Conservation (phyloP, 805 yeast species). For the Tetrapisispora namnaoensis region DNA sequence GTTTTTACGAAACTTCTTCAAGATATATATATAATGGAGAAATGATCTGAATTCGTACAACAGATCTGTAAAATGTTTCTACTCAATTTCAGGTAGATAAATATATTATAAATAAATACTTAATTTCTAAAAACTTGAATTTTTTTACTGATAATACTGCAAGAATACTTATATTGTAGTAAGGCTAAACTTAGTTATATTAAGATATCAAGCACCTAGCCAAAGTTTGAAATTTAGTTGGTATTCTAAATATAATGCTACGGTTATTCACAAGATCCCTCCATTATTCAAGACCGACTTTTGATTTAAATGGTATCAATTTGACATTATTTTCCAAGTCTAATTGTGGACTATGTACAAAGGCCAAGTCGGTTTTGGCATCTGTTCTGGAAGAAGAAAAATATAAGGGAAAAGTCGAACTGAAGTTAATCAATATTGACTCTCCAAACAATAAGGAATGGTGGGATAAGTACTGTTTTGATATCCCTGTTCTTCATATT, state of each 20-base stretch:
- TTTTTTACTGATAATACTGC: no score
- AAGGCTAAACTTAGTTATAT: no score
- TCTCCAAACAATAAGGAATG: slow-evolving; percentile 48
- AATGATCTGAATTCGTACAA: no score
- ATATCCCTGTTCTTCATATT: slow-evolving; percentile 69
- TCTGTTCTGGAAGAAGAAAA: slow-evolving; percentile 28
- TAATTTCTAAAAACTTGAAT: no score
- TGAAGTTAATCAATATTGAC: slow-evolving; percentile 47
- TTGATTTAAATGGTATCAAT: slow-evolving; percentile 10
- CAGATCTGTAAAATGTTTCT: no score
- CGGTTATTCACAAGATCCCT: neutral
- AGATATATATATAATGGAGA: neutral
- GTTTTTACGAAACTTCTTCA: neutral
- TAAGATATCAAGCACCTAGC: no score
- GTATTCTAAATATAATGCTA: no score
- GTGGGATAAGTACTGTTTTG: slow-evolving; percentile 67
- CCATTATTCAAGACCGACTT: neutral
- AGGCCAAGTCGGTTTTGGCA: slow-evolving; percentile 45
- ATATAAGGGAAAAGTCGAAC: slow-evolving; percentile 22
- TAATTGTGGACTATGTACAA: slow-evolving; percentile 59
- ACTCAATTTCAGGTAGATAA: no score
- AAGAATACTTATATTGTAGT: no score
- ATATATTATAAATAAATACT: no score
- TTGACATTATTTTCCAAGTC: slow-evolving; percentile 60
- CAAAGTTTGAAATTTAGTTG: no score